phyloP scores from a whole-genome alignment of 345 rosid genomes.

The Sonneratia caseolaris region DNA sequence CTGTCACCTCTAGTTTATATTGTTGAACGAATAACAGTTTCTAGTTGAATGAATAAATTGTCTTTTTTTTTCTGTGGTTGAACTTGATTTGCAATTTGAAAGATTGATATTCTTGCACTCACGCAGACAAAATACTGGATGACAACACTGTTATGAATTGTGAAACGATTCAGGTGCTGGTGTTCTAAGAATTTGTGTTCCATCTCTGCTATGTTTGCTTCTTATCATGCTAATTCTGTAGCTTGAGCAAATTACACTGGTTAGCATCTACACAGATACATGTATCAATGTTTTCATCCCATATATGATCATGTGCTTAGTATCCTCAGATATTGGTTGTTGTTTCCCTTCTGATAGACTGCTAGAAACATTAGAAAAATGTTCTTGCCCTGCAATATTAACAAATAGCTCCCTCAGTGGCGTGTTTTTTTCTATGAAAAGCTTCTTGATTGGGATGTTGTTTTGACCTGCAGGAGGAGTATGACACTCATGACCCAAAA shows the following conservation, averaged over 20 bases:
- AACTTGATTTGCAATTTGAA: too few relatives aligned
- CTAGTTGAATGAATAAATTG: too few relatives aligned
- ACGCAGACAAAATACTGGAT: not conserved
- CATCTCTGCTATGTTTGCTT: too few relatives aligned
- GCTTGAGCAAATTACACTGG: not conserved
- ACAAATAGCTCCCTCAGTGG: too few relatives aligned
- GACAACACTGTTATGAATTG: too few relatives aligned
- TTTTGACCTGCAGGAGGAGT: conserved; percentile 26
- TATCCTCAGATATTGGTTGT: too few relatives aligned
- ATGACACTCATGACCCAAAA: conserved; percentile 41
- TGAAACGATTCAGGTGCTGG: too few relatives aligned
- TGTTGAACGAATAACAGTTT: too few relatives aligned
- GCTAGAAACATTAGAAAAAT: too few relatives aligned
- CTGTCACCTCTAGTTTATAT: too few relatives aligned
- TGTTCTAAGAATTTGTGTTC: too few relatives aligned
- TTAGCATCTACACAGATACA: not conserved
- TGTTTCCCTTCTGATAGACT: not conserved
- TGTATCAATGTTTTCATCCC: not conserved
- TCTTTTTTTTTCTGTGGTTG: not conserved
- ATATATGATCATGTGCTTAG: not conserved
- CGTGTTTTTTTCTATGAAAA: not conserved
- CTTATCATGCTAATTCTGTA: too few relatives aligned
- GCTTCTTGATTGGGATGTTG: not conserved
- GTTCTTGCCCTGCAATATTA: not conserved
- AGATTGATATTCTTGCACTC: not conserved